These are phyloP conservation scores for Mortierella sp. DNA, from an alignment of 371 early-diverging fungal genomes.

Conservation along the genomic window DNA sequence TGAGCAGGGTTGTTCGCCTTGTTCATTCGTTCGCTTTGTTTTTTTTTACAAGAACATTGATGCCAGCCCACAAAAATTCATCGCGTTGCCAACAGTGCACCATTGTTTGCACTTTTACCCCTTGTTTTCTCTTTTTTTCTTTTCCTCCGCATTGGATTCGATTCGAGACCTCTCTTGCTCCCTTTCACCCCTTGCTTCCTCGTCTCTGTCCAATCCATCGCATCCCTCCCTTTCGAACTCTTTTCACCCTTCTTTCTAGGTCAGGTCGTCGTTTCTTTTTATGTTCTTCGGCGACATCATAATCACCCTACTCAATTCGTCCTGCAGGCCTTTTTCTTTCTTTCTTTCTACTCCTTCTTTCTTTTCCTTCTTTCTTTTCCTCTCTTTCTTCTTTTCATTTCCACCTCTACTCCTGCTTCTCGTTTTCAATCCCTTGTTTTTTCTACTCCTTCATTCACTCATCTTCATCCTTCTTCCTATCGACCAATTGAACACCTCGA, in stretches of 20 bases:
- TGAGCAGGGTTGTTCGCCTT: neutral
- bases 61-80: too few relatives aligned
- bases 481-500: too few relatives aligned
- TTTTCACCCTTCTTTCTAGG: neutral
- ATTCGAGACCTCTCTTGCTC: neutral
- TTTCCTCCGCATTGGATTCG: neutral
- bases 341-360: neutral
- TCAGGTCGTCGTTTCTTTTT: too few relatives aligned
- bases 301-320: neutral
- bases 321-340: neutral
- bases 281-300: neutral
- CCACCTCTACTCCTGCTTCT: neutral
- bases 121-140: neutral
- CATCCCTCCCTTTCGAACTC: slow-evolving; percentile 6
- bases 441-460: neutral
- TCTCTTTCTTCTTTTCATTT: neutral
- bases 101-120: neutral
- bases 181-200: neutral
- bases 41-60: too few relatives aligned
- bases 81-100: neutral
- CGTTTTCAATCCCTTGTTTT: neutral
- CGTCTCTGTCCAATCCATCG: neutral
- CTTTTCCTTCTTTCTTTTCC: neutral
- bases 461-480: neutral
- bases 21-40: too few relatives aligned